Conservation (phyloP, 2,329 filamentous ascomycete genomes). For the Pseudopyricularia javanii region DNA sequence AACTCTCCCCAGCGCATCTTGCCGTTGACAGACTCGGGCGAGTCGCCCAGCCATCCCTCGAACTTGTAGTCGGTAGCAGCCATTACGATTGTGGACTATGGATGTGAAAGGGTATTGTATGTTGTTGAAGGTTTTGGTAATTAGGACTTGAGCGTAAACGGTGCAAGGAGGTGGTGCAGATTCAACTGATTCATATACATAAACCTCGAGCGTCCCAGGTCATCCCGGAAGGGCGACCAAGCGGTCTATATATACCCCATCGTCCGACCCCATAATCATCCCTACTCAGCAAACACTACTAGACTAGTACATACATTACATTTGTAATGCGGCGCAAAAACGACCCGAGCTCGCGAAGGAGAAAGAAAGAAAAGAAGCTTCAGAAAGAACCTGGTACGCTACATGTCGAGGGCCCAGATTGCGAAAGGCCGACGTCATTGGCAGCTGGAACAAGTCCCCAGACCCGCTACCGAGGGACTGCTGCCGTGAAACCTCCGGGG, state of each 20-base stretch:
- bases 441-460: too few relatives aligned
- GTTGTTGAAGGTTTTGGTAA: neutral
- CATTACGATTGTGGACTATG: constrained; percentile 6
- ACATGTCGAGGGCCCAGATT: too few relatives aligned
- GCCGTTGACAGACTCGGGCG: constrained; percentile 26
- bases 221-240: neutral
- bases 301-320: too few relatives aligned
- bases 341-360: too few relatives aligned
- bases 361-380: too few relatives aligned
- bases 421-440: too few relatives aligned
- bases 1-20: constrained; percentile 44
- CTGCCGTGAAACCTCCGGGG: too few relatives aligned
- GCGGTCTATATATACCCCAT: neutral
- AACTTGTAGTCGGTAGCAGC: constrained; percentile 30
- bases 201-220: too few relatives aligned
- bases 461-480: too few relatives aligned
- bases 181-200: too few relatives aligned
- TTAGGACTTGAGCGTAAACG: neutral
- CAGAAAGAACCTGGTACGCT: too few relatives aligned
- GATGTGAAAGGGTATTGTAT: neutral
- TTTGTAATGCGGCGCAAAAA: neutral
- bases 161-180: neutral
- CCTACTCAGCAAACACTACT: too few relatives aligned
- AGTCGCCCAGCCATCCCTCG: constrained; percentile 36
- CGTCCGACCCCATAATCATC: neutral